Percentiles rank a stretch among this genome's conserved stretches.
phyloP scores from a whole-genome alignment of 1,284 basidiomycete species.

The Chiua sp. region DNA sequence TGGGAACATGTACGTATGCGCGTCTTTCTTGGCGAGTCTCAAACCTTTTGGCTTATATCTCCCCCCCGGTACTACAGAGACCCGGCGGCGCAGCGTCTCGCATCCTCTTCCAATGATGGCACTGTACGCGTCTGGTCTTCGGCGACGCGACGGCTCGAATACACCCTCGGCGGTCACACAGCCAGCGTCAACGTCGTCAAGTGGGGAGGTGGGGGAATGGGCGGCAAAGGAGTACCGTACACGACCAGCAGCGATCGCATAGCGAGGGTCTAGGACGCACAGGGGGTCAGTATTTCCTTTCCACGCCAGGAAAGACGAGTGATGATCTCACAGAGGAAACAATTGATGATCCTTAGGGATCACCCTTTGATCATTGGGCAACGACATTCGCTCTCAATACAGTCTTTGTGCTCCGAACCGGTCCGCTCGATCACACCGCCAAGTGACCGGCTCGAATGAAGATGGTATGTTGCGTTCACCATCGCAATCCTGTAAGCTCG shows the following conservation, averaged over 20 bases:
- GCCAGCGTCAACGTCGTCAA: conserved; percentile 95
- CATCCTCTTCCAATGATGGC: conserved; percentile 95
- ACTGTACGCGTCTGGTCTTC: conserved; percentile 95
- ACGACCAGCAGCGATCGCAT: conserved; percentile 95
- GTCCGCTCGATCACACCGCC: conserved; percentile 90
- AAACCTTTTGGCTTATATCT: conserved; percentile 1
- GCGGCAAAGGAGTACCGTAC: conserved; percentile 82
- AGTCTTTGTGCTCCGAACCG: conserved; percentile 94
- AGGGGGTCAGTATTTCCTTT: conserved; percentile 52
- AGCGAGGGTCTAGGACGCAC: conserved; percentile 93
- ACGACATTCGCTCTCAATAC: conserved; percentile 96
- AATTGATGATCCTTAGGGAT: conserved; percentile 82
- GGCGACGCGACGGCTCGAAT: conserved; percentile 75
- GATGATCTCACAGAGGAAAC: conserved; percentile 54
- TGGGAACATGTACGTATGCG: conserved; percentile 97
- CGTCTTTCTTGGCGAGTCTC: conserved; percentile 12
- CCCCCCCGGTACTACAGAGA: conserved; percentile 53
- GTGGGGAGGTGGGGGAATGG: conserved; percentile 86
- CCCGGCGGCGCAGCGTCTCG: conserved; percentile 79
- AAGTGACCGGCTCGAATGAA: conserved; percentile 79
- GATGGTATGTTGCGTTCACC: conserved; percentile 60
- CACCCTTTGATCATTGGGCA: conserved; percentile 93
- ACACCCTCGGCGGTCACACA: conserved; percentile 91
- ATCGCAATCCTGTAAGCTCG: neutral
- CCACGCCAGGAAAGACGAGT: conserved; percentile 4